Evolutionary conservation across 805 yeast genomes (phyloP), one percentile per base, ranked within the genome.

Genomic region (Wickerhamomyces sydowiorum): DNA sequence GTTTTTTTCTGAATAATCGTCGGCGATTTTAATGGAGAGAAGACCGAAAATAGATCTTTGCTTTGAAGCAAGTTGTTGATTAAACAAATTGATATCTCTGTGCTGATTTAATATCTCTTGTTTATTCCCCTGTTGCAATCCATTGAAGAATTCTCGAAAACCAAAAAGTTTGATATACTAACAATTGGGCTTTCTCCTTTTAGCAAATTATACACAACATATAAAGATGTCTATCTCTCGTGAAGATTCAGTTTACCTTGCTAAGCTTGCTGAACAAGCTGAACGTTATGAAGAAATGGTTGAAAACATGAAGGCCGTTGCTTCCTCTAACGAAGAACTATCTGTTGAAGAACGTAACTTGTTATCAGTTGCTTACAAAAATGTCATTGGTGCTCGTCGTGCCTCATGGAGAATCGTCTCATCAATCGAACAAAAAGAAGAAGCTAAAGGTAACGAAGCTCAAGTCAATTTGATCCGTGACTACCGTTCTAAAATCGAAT

Each of bases 201-300:
- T 23, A 7, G 25, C 14, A 30, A 30, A 4, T 15, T 29, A n/a
- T 29, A 9, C 9, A 38, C 39, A 13, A 32, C 9, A 39, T 23
- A 17, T 32, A 43, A 57, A 57, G 61, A 81, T 82, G 89, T 76
- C 90, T 59, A 74, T 78, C 67, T 77, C 91, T 62, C 95, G 97
- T 77, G 98, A 93, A 82, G 96, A 93, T 73, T 87, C 95, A 62
- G 96, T 93, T 60, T 91, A 90, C 72, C 81, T 93, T 64, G 98
- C 98, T 69, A 91, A 93, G 67, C 82, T 93, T 66, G 96, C 97
- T 62, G 98, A 91, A 73, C 97, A 91, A 76, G 97, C 98, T 62
- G 99, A 93, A 75, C 95, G 98, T 73, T 93, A 90, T 68, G 98
- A 93, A 75, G 98, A 91, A 75, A 89, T 87, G 97, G 98, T 91